These are phyloP conservation scores for Oidium heveae DNA, from an alignment of 2,329 filamentous ascomycete genomes.

Conservation along the genomic window DNA sequence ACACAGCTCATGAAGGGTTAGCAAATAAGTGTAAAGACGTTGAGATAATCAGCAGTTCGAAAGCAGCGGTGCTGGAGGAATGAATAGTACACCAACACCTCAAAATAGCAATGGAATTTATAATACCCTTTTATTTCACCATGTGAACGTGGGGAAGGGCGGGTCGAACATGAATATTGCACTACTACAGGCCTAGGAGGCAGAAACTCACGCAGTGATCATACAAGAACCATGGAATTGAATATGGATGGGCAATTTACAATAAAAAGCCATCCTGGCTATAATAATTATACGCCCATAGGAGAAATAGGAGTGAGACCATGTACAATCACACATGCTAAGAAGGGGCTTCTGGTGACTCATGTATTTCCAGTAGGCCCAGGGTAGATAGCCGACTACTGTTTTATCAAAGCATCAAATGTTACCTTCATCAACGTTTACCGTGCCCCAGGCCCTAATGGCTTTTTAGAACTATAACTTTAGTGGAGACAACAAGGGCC, in stretches of 20 bases:
- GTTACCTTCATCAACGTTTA: not conserved
- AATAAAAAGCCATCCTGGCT: not conserved
- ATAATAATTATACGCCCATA: not conserved
- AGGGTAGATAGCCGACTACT: not conserved
- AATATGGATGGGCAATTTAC: not conserved
- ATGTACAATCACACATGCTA: not conserved
- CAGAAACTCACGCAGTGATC: too few species aligned
- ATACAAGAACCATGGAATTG: too few species aligned
- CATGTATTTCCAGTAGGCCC: not conserved
- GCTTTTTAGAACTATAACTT: not conserved
- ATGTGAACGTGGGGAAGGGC: too few species aligned
- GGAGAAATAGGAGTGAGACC: not conserved
- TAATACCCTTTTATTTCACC: too few species aligned
- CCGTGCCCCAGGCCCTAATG: not conserved
- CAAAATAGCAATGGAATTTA: not conserved
- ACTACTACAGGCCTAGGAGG: too few species aligned
- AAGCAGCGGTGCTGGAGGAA: not conserved
- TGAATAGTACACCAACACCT: not conserved
- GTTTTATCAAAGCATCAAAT: not conserved
- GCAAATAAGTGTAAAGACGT: not conserved
- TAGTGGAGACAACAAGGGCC: not conserved
- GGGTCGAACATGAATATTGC: too few species aligned
- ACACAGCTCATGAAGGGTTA: not conserved
- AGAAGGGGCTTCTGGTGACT: not conserved
- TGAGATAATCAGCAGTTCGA: not conserved